Percentiles rank a stretch among this genome's conserved stretches.
Conservation (phyloP, 129 eudicot genomes). For the Logfia minima region DNA sequence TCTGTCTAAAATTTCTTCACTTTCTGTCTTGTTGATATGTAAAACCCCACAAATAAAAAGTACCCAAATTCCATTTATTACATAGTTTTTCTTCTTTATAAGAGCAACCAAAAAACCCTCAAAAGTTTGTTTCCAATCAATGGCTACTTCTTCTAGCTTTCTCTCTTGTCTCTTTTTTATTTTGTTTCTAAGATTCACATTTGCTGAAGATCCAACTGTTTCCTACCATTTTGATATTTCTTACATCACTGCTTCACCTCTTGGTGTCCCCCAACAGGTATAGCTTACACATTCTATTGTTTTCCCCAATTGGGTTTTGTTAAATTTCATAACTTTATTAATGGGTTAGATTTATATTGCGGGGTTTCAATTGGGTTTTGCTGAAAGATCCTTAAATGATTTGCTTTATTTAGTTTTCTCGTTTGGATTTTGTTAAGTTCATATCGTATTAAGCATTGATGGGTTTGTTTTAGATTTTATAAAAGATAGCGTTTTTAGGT, state of each 20-base stretch:
- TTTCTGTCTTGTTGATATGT: constrained; percentile 47
- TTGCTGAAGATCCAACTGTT: constrained; percentile 79
- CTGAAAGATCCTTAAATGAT: not conserved
- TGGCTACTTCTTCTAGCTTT: constrained; percentile 54
- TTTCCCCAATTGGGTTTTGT: constrained; percentile 31
- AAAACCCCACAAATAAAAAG: constrained; percentile 30
- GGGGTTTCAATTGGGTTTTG: not conserved
- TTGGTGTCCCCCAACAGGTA: constrained; percentile 95
- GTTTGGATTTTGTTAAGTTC: not conserved
- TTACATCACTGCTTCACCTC: constrained; percentile 92
- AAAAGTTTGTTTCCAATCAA: constrained; percentile 21
- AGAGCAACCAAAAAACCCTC: constrained; percentile 13
- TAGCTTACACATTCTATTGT: not conserved
- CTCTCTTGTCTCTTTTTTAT: constrained; percentile 34
- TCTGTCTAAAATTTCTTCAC: constrained; percentile 13
- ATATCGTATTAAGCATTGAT: not conserved
- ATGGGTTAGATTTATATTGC: not conserved
- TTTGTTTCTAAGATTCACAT: constrained; percentile 45
- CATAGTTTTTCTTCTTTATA: constrained; percentile 4
- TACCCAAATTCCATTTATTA: constrained; percentile 19
- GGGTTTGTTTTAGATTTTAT: not conserved
- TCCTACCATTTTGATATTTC: constrained; percentile 65
- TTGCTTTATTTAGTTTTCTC: not conserved
- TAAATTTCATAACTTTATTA: constrained; percentile 14
- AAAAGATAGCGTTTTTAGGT: not conserved